These are phyloP conservation scores for Cephaloascus albidus DNA, from an alignment of 805 yeast genomes.

Conservation along the genomic window DNA sequence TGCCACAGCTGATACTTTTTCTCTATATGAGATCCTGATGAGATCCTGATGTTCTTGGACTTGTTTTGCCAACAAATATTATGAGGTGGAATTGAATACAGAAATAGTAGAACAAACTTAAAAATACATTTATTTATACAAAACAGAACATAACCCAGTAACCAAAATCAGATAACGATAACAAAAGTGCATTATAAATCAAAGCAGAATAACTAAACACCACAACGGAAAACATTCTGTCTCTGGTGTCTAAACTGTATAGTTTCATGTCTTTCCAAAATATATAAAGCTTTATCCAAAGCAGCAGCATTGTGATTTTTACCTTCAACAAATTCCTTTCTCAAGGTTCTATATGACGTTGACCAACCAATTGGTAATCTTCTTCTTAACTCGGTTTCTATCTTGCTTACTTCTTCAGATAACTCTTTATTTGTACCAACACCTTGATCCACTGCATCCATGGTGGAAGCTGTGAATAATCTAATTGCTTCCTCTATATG, in stretches of 20 bases:
- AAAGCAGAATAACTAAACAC: conserved; percentile 49
- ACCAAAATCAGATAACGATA: no score
- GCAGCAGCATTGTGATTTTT: conserved; percentile 59
- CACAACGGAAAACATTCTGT: conserved; percentile 67
- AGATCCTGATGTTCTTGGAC: no score
- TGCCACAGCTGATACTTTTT: no score
- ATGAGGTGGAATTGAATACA: no score
- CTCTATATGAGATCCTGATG: no score
- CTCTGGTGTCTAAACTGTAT: conserved; percentile 84
- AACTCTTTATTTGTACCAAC: conserved; percentile 51
- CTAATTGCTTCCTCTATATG: conserved; percentile 96
- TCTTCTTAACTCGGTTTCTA: conserved; percentile 79
- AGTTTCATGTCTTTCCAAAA: conserved; percentile 80
- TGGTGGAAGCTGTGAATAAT: conserved; percentile 90
- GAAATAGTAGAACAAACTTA: no score
- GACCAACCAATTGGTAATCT: conserved; percentile 96
- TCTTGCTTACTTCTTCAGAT: conserved; percentile 62
- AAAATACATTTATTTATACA: no score
- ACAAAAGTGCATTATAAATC: no score
- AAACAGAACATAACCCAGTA: no score
- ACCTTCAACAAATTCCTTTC: conserved; percentile 70
- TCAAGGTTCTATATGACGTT: conserved; percentile 74
- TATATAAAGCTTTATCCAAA: conserved; percentile 71
- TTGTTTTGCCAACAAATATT: no score
- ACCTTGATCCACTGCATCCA: conserved; percentile 83